A percentile compares a stretch with the other conserved stretches of the same genome.
Evolutionary conservation across 495 filamentous ascomycete species (phyloP).

Genomic region (Tricharina praecox): DNA sequence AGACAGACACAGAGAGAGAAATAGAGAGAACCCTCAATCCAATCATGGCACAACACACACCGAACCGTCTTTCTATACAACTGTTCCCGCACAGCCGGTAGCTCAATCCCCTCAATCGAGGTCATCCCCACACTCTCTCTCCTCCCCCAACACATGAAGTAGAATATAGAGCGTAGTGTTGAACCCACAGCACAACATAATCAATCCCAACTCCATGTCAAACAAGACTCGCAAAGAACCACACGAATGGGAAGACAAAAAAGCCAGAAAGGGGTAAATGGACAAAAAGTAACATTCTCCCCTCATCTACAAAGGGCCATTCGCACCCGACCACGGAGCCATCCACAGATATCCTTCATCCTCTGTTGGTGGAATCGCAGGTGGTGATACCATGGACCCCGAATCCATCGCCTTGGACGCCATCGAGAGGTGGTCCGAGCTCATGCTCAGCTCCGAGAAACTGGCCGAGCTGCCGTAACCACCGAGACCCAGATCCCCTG

Average conservation of each 20-base stretch:
- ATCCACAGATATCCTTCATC: conserved; percentile 24
- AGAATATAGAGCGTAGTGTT: not conserved
- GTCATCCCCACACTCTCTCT: not conserved
- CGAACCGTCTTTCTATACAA: not conserved
- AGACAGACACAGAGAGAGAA: too few relatives aligned
- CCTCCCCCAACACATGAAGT: too few relatives aligned
- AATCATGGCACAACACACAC: not conserved
- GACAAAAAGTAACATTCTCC: not conserved
- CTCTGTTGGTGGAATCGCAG: conserved; percentile 16
- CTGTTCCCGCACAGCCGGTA: not conserved
- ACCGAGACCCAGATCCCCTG: conserved; percentile 16
- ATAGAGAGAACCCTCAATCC: not conserved
- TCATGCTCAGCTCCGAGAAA: conserved; percentile 18
- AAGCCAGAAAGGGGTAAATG: too few relatives aligned
- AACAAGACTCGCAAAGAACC: not conserved
- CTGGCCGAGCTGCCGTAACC: conserved; percentile 15
- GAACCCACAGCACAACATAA: not conserved
- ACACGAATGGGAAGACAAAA: too few relatives aligned
- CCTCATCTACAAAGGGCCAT: not conserved
- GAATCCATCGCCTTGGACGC: conserved; percentile 19
- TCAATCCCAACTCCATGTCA: not conserved
- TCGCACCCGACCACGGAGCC: conserved; percentile 17
- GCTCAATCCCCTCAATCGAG: not conserved
- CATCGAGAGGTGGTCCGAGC: conserved; percentile 5
- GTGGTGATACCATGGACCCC: conserved; percentile 7